Evolutionary conservation across 805 yeast species (phyloP).

Genomic region (Priceomyces haplophilus): DNA sequence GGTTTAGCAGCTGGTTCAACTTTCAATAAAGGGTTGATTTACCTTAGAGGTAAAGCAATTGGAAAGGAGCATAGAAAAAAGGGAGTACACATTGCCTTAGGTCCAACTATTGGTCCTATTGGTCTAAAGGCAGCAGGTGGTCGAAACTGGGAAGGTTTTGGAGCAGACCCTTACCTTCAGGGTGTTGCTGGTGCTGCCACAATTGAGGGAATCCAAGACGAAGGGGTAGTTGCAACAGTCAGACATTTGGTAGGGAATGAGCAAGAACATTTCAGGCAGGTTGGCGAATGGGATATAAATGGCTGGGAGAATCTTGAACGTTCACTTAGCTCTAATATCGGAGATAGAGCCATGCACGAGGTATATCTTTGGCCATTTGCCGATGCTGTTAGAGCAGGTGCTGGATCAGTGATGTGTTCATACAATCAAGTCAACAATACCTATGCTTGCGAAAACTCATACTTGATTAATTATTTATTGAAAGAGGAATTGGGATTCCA

Average conservation of each 20-base stretch:
- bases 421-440: constrained; percentile 56
- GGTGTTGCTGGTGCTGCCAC: constrained; percentile 54
- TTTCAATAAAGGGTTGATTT: constrained; percentile 51
- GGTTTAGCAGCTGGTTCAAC: constrained; percentile 60
- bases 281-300: constrained; percentile 45
- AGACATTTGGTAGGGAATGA: constrained; percentile 60
- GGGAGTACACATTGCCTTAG: constrained; percentile 55
- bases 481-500: constrained; percentile 65
- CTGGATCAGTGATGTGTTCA: constrained; percentile 60
- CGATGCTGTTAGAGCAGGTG: constrained; percentile 58
- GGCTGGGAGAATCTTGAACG: constrained; percentile 41
- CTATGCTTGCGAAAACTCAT: constrained; percentile 58
- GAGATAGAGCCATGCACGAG: constrained; percentile 61
- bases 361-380: constrained; percentile 66
- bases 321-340: constrained; percentile 53
- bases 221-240: constrained; percentile 56
- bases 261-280: constrained; percentile 59
- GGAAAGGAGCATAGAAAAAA: constrained; percentile 54
- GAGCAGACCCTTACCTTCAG: constrained; percentile 59
- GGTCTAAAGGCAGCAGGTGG: constrained; percentile 65
- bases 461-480: constrained; percentile 50
- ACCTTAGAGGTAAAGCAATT: constrained; percentile 52
- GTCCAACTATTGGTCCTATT: constrained; percentile 59
- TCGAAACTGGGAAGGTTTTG: constrained; percentile 63
- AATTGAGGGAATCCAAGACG: constrained; percentile 54